Conservation (phyloP, 2,329 filamentous ascomycete species). For the Neurospora crassa region DNA sequence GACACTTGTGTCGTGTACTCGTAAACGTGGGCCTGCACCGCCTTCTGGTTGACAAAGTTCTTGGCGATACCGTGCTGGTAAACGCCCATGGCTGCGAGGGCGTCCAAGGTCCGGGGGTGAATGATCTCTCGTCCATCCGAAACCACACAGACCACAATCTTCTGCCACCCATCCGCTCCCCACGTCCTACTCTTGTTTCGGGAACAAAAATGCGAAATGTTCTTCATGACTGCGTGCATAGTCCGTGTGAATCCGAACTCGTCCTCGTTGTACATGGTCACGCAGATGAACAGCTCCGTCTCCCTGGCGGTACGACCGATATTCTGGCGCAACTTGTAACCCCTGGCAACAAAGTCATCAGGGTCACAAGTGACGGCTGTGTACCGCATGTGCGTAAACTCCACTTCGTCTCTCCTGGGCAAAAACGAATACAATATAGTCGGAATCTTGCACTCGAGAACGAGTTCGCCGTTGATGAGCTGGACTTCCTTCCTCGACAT, state of each 20-base stretch:
- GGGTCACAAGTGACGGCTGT: constrained; percentile 97
- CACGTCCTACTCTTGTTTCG: constrained; percentile 87
- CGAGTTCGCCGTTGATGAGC: constrained; percentile 93
- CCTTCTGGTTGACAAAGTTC: constrained; percentile 92
- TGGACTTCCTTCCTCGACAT: constrained; percentile 91
- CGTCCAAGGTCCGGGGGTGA: constrained; percentile 86
- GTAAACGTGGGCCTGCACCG: constrained; percentile 94
- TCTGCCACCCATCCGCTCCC: constrained; percentile 97
- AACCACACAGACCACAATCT: constrained; percentile 96
- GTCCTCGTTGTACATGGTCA: constrained; percentile 99
- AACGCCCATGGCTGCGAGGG: constrained; percentile 89
- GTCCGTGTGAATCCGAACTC: constrained; percentile 94
- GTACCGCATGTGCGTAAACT: constrained; percentile 98
- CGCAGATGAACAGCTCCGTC: constrained; percentile 90
- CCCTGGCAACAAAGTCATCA: constrained; percentile 79
- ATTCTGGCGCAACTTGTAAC: constrained; percentile 88
- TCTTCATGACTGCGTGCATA: constrained; percentile 98
- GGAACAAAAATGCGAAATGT: constrained; percentile 92
- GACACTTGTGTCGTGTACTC: constrained; percentile 99
- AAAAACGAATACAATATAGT: constrained; percentile 97
- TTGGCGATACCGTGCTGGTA: constrained; percentile 98
- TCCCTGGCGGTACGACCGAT: constrained; percentile 77
- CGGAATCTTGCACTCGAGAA: constrained; percentile 97
- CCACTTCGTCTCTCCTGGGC: constrained; percentile 81
- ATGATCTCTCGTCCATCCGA: constrained; percentile 87